Percentiles rank a stretch among this genome's conserved stretches.
phyloP scores from a whole-genome alignment of 768 basidiomycete species.

The Pleurotus tuber-regium region DNA sequence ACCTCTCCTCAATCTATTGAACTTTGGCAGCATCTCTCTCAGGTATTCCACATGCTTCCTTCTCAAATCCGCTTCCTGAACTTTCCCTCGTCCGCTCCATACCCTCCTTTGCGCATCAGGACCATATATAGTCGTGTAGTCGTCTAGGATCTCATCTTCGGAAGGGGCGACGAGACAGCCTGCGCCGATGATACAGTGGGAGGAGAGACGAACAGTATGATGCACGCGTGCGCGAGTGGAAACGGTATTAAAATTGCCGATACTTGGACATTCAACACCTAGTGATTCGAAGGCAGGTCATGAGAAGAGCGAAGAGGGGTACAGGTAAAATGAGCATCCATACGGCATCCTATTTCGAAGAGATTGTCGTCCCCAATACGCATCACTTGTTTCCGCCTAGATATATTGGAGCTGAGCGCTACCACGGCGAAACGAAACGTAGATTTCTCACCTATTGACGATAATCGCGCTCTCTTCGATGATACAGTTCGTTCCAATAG shows the following conservation, averaged over 20 bases:
- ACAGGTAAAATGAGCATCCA: too few relatives aligned
- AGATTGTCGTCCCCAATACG: slow-evolving; percentile 91
- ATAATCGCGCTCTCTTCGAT: slow-evolving; percentile 91
- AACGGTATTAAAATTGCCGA: slow-evolving; percentile 86
- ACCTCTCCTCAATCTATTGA: slow-evolving; percentile 68
- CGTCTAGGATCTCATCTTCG: slow-evolving; percentile 74
- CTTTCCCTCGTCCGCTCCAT: slow-evolving; percentile 85
- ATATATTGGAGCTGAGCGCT: background rate
- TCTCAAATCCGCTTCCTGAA: slow-evolving; percentile 81
- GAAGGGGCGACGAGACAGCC: slow-evolving; percentile 77
- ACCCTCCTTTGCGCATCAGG: slow-evolving; percentile 65
- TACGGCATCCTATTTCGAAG: slow-evolving; percentile 93
- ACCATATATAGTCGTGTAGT: slow-evolving; percentile 85
- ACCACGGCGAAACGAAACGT: background rate
- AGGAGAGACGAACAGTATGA: slow-evolving; percentile 74
- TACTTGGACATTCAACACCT: slow-evolving; percentile 85
- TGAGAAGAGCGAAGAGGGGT: too few relatives aligned
- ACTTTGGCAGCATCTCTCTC: slow-evolving; percentile 88
- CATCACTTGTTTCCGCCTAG: slow-evolving; percentile 79
- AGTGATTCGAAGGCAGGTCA: slow-evolving; percentile 6
- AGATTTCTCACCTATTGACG: slow-evolving; percentile 65
- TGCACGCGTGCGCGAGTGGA: slow-evolving; percentile 82
- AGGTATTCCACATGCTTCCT: slow-evolving; percentile 91
- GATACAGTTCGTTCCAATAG: slow-evolving; percentile 85
- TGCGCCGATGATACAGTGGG: slow-evolving; percentile 82